phyloP scores from a whole-genome alignment of 177 flowering plant genomes.

The Telopea speciosissima region DNA sequence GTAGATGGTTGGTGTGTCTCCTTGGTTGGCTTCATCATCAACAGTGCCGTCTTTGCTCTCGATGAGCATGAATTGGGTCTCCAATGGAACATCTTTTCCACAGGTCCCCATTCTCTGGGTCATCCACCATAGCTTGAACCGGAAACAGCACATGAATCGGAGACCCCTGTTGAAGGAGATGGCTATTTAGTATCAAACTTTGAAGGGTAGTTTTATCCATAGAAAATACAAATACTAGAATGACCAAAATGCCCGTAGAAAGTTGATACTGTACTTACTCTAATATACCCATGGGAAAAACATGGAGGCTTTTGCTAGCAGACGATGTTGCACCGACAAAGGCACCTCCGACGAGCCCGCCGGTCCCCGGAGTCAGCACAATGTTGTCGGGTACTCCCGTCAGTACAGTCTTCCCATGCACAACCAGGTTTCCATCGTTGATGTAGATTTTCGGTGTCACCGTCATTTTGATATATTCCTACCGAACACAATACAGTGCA shows the following conservation, averaged over 20 bases:
- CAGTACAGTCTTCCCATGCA: slow-evolving; percentile 74
- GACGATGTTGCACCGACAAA: slow-evolving; percentile 69
- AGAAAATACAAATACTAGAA: neutral
- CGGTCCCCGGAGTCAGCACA: slow-evolving; percentile 57
- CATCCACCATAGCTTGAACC: slow-evolving; percentile 98
- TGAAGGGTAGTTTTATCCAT: too few species aligned
- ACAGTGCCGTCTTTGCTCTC: slow-evolving; percentile 51
- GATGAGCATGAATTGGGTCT: slow-evolving; percentile 88
- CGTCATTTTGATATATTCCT: slow-evolving; percentile 45
- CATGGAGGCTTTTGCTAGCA: slow-evolving; percentile 58
- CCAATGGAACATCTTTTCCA: slow-evolving; percentile 78
- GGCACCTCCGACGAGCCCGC: slow-evolving; percentile 54
- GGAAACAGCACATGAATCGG: slow-evolving; percentile 79
- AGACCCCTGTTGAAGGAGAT: slow-evolving; percentile 43
- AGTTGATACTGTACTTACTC: slow-evolving; percentile 37
- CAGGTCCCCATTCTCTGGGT: slow-evolving; percentile 83
- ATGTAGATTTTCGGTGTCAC: slow-evolving; percentile 56
- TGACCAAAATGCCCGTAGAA: neutral
- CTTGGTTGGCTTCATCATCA: slow-evolving; percentile 32
- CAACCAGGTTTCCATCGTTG: slow-evolving; percentile 66
- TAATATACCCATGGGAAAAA: slow-evolving; percentile 66
- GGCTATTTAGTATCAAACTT: too few species aligned
- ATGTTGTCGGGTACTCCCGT: slow-evolving; percentile 78
- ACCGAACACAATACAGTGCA: neutral
- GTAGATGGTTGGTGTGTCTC: slow-evolving; percentile 44